A percentile compares a stretch with the other conserved stretches of the same genome.
Evolutionary conservation across 2,329 filamentous ascomycete genomes (phyloP).

Genomic region (Lachnellula willkommii): DNA sequence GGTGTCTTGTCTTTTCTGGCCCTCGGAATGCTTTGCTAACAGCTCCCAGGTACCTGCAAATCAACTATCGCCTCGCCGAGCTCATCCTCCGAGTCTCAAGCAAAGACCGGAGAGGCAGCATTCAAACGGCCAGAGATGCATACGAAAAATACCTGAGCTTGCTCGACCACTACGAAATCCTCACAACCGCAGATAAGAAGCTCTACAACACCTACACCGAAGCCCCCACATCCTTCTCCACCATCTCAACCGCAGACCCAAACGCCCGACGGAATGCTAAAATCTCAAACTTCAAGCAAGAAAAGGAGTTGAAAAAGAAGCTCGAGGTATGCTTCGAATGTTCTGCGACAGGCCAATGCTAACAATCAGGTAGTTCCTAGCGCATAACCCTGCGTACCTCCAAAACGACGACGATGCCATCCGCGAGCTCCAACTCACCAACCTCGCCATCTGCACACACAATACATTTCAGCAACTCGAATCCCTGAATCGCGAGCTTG

Average conservation of each 20-base stretch:
- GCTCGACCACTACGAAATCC: constrained; percentile 72
- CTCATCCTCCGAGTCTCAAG: constrained; percentile 64
- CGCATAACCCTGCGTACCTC: constrained; percentile 52
- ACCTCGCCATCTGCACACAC: constrained; percentile 68
- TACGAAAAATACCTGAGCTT: constrained; percentile 76
- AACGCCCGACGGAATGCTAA: constrained; percentile 73
- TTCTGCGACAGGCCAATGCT: too few species aligned
- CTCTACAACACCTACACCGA: constrained; percentile 70
- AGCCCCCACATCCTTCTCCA: constrained; percentile 65
- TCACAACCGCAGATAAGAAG: constrained; percentile 58
- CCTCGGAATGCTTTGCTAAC: constrained; percentile 19
- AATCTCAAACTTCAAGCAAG: constrained; percentile 76
- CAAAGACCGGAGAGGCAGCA: constrained; percentile 55
- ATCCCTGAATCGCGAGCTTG: constrained; percentile 74
- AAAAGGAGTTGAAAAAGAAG: constrained; percentile 78
- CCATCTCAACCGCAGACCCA: constrained; percentile 59
- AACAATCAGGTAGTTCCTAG: constrained; percentile 44
- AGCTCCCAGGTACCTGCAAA: constrained; percentile 57
- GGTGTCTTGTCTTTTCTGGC: constrained; percentile 11
- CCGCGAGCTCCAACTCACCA: constrained; percentile 71
- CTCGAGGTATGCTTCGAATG: constrained; percentile 56
- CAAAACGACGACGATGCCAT: constrained; percentile 81
- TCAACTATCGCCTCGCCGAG: constrained; percentile 75
- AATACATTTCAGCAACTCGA: constrained; percentile 84
- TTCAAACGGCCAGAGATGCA: constrained; percentile 59